phyloP scores from a whole-genome alignment of 1,284 basidiomycete genomes.

The Irpex sp. region DNA sequence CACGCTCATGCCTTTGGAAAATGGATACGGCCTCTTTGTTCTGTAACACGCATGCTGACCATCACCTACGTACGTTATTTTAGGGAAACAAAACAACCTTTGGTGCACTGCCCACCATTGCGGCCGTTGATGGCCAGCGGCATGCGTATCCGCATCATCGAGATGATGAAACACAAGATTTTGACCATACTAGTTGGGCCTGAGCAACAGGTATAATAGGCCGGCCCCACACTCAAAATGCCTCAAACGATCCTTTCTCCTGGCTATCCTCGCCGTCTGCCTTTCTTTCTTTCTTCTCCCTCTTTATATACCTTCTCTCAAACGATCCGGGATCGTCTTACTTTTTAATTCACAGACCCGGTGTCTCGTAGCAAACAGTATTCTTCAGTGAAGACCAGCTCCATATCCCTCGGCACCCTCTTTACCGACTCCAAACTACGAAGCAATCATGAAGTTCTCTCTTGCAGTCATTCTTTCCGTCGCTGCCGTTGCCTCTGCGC shows the following conservation, averaged over 20 bases:
- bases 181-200: background rate
- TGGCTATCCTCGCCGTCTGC: background rate
- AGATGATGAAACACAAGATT: background rate
- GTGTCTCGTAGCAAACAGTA: conserved; percentile 15
- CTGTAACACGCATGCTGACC: background rate
- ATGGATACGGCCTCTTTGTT: conserved; percentile 5
- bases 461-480: conserved; percentile 33
- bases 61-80: background rate
- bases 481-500: conserved; percentile 31
- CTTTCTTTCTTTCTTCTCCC: background rate
- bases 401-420: conserved; percentile 11
- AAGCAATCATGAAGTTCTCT: conserved; percentile 25
- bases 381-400: conserved; percentile 6
- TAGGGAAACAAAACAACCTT: background rate
- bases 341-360: conserved; percentile 17
- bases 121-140: background rate
- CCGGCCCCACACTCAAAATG: background rate
- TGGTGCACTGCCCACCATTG: background rate
- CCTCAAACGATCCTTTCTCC: conserved; percentile 6
- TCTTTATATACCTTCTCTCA: background rate
- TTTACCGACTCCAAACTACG: conserved; percentile 8
- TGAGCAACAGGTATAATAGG: background rate
- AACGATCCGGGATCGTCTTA: conserved; percentile 22
- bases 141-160: background rate
- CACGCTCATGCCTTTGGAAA: background rate